Conservation (phyloP, 2,329 filamentous ascomycete genomes). For the Beauveria medogensis region DNA sequence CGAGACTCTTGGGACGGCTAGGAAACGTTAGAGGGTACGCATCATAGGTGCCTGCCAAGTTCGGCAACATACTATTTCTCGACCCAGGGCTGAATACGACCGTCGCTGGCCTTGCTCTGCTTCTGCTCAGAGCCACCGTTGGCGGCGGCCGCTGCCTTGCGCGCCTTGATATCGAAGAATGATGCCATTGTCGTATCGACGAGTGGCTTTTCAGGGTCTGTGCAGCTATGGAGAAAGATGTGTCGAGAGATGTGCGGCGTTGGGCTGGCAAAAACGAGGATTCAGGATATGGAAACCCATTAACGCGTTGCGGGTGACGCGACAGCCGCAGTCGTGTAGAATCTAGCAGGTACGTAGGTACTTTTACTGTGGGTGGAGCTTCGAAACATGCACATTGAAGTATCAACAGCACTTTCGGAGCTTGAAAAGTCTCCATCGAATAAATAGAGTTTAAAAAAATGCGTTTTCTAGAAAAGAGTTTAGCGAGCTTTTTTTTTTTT, state of each 20-base stretch:
- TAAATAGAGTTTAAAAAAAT: too few relatives aligned
- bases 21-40: not conserved
- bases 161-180: conserved; percentile 94
- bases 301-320: conserved; percentile 10
- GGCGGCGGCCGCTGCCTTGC: conserved; percentile 66
- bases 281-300: conserved; percentile 1
- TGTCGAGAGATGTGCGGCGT: not conserved
- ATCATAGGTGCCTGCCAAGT: not conserved
- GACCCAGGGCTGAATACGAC: conserved; percentile 81
- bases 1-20: conserved; percentile 87
- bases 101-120: conserved; percentile 49
- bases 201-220: not conserved
- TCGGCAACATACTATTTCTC: conserved; percentile 78
- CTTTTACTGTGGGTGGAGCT: not conserved
- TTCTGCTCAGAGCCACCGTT: conserved; percentile 58
- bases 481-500: too few relatives aligned
- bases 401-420: not conserved
- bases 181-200: conserved; percentile 55
- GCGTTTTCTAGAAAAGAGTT: too few relatives aligned
- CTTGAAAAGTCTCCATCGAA: not conserved
- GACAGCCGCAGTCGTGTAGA: conserved; percentile 6
- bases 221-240: not conserved
- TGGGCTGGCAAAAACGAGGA: not conserved
- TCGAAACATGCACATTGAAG: not conserved
- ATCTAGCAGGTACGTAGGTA: not conserved